Conservation (phyloP, 768 basidiomycete species). For the Brasilioporus rufonigricans region DNA sequence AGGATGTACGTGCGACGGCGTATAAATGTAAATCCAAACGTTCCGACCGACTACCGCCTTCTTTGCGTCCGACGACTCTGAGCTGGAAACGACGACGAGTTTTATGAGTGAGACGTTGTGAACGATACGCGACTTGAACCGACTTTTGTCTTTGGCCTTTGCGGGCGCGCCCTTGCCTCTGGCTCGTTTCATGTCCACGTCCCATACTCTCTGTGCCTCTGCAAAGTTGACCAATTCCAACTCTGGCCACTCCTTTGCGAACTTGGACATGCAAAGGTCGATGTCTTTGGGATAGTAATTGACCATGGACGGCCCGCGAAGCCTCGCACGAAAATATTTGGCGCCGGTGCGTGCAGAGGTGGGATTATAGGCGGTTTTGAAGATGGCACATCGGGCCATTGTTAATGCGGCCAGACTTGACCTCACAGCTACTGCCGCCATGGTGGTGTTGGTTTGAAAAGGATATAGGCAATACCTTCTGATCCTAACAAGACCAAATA, state of each 20-base stretch:
- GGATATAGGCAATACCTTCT: constrained; percentile 14
- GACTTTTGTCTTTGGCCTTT: constrained; percentile 72
- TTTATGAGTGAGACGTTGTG: not conserved
- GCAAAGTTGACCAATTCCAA: constrained; percentile 60
- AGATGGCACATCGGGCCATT: constrained; percentile 67
- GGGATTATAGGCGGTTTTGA: constrained; percentile 90
- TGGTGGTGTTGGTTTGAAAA: not conserved
- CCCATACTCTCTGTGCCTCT: constrained; percentile 60
- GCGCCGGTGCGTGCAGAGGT: constrained; percentile 78
- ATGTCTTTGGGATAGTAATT: constrained; percentile 75
- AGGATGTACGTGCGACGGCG: not conserved
- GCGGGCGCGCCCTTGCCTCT: constrained; percentile 84
- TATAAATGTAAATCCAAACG: constrained; percentile 1
- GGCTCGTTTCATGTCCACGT: constrained; percentile 63
- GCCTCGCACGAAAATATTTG: constrained; percentile 81
- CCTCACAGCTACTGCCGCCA: constrained; percentile 37
- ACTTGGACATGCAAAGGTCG: constrained; percentile 51
- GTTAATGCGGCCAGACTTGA: constrained; percentile 59
- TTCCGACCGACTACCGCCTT: constrained; percentile 33
- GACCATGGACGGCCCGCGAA: constrained; percentile 84
- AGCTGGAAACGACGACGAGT: constrained; percentile 30
- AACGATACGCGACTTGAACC: constrained; percentile 17
- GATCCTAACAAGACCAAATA: constrained; percentile 33
- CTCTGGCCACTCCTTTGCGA: constrained; percentile 52
- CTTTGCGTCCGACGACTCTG: constrained; percentile 52